Conservation (phyloP, 129 eudicot genomes). For the Scalesia atractyloides region DNA sequence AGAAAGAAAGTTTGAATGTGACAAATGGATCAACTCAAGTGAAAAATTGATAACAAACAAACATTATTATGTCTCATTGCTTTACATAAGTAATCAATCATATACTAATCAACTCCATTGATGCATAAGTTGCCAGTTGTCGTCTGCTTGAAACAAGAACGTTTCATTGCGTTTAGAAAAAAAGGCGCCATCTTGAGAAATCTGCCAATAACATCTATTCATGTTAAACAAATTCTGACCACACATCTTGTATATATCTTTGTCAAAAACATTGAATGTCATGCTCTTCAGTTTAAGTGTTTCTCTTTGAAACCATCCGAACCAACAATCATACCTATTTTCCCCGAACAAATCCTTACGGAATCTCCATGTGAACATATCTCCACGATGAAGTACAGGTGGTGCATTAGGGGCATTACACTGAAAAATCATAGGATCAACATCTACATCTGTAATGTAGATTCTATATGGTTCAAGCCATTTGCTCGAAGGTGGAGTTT, state of each 20-base stretch:
- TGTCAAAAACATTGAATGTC: constrained; percentile 15
- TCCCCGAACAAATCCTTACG: neutral
- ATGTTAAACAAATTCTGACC: neutral
- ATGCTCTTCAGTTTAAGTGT: neutral
- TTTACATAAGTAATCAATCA: neutral
- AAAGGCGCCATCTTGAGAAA: neutral
- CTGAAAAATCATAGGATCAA: neutral
- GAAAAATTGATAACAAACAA: too few species aligned
- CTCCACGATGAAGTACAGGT: neutral
- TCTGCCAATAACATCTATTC: constrained; percentile 21
- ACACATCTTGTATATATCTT: constrained; percentile 3
- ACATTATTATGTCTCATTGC: neutral
- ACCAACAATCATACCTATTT: constrained; percentile 1
- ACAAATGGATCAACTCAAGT: neutral
- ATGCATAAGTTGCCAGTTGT: neutral
- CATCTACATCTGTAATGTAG: neutral
- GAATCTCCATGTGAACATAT: constrained; percentile 2
- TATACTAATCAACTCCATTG: neutral
- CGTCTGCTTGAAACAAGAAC: neutral
- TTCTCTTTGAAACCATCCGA: neutral
- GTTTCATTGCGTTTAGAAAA: constrained; percentile 3
- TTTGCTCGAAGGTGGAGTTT: constrained; percentile 9
- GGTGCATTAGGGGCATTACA: neutral
- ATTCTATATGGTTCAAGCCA: constrained; percentile 14
- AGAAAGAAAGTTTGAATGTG: too few species aligned